Evolutionary conservation across 2,329 filamentous ascomycete genomes (phyloP).

Genomic region (Drechslera avenae): DNA sequence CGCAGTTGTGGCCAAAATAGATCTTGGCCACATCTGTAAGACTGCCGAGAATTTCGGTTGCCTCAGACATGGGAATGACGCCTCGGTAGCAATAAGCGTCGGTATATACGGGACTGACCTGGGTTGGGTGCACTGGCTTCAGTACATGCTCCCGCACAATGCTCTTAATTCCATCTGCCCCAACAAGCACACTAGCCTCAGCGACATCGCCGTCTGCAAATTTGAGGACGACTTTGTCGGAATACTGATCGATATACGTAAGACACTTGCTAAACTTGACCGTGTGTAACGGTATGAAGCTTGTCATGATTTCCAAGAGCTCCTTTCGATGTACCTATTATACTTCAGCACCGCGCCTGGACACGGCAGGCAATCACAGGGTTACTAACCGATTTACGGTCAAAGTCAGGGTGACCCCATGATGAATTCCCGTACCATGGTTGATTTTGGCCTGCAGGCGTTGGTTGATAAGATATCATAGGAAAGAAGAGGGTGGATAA

Average conservation of each 20-base stretch:
- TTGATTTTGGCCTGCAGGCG: slow-evolving; percentile 3
- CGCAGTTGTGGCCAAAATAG: slow-evolving; percentile 29
- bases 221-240: neutral
- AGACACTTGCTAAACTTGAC: slow-evolving; percentile 40
- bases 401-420: slow-evolving; percentile 28
- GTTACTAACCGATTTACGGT: slow-evolving; percentile 6
- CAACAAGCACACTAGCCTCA: slow-evolving; percentile 51
- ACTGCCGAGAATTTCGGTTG: slow-evolving; percentile 45
- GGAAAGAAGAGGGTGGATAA: neutral
- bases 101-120: slow-evolving; percentile 32
- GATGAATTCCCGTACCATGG: slow-evolving; percentile 25
- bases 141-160: slow-evolving; percentile 28
- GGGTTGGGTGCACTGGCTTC: slow-evolving; percentile 17
- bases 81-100: slow-evolving; percentile 37
- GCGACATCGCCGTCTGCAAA: slow-evolving; percentile 39
- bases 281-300: slow-evolving; percentile 42
- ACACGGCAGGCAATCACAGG: slow-evolving; percentile 3
- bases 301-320: slow-evolving; percentile 56
- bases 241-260: slow-evolving; percentile 32
- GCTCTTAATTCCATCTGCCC: slow-evolving; percentile 56
- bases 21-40: slow-evolving; percentile 39
- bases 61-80: slow-evolving; percentile 44
- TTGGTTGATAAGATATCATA: neutral
- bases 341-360: slow-evolving; percentile 12
- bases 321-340: slow-evolving; percentile 52